phyloP scores from a whole-genome alignment of 1,284 basidiomycete genomes.

The Coriolopsis trogii region DNA sequence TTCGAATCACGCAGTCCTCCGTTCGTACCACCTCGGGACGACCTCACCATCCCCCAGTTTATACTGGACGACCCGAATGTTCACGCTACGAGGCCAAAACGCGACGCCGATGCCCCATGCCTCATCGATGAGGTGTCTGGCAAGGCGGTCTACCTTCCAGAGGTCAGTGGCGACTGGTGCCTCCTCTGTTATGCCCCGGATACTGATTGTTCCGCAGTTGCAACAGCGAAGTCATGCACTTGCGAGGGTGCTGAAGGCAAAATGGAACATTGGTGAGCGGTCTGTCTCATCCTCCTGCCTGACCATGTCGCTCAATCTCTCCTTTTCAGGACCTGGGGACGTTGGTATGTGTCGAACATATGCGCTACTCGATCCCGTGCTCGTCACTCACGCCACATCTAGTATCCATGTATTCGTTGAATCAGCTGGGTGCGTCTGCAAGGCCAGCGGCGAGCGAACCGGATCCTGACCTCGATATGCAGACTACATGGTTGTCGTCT shows the following conservation, averaged over 20 bases:
- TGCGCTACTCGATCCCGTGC: too few relatives aligned
- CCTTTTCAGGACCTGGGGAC: background rate
- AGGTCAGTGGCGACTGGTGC: background rate
- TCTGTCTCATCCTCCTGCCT: background rate
- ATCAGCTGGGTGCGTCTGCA: too few relatives aligned
- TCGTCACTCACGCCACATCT: too few relatives aligned
- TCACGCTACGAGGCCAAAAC: background rate
- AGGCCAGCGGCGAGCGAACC: too few relatives aligned
- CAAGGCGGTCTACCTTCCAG: background rate
- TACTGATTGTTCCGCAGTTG: background rate
- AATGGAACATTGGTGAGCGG: background rate
- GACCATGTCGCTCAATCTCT: background rate
- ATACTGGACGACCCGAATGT: background rate
- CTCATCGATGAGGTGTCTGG: background rate
- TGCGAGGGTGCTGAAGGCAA: background rate
- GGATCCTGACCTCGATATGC: too few relatives aligned
- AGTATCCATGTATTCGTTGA: too few relatives aligned
- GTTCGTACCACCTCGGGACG: background rate
- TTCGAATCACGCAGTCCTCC: background rate
- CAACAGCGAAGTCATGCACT: background rate
- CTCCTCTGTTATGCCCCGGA: background rate
- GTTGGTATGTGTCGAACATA: conserved; percentile 11
- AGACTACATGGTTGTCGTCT: too few relatives aligned
- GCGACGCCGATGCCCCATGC: background rate
- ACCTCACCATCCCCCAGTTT: background rate